phyloP scores from a whole-genome alignment of 148 eudicot genomes.

The Vaccinium vitisidaea region DNA sequence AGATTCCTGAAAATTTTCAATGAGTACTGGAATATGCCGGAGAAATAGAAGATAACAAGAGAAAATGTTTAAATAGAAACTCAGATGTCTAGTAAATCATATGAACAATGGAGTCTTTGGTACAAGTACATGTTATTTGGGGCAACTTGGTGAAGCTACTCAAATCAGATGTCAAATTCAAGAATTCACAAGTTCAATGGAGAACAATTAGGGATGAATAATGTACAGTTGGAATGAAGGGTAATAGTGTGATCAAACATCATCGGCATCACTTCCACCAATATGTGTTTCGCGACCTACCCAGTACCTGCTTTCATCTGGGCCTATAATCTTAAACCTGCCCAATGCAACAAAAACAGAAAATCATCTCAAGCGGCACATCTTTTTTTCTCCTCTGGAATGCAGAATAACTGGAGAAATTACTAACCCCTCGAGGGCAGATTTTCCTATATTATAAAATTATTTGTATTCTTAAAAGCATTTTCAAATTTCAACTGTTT shows the following conservation, averaged over 20 bases:
- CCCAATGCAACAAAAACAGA: constrained; percentile 7
- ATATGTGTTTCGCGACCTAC: constrained; percentile 51
- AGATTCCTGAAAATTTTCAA: background rate
- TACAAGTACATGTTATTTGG: constrained; percentile 25
- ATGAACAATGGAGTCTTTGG: constrained; percentile 24
- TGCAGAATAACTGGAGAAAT: background rate
- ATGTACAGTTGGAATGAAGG: constrained; percentile 49
- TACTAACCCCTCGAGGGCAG: background rate
- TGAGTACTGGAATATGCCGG: background rate
- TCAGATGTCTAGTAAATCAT: background rate
- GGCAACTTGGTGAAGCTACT: constrained; percentile 16
- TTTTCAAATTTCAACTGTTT: background rate
- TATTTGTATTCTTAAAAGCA: background rate
- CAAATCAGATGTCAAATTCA: constrained; percentile 24
- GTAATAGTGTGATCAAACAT: constrained; percentile 43
- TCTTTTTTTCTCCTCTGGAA: background rate
- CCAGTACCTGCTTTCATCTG: constrained; percentile 92
- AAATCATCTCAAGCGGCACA: background rate
- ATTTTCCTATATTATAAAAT: too few species aligned
- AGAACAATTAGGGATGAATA: constrained; percentile 27
- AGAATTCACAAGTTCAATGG: constrained; percentile 28
- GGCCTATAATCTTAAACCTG: constrained; percentile 85
- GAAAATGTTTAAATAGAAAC: background rate
- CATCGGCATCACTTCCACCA: constrained; percentile 85
- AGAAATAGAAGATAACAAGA: background rate